Percentiles rank a stretch among this genome's conserved stretches.
These are phyloP conservation scores for Venturia effusa DNA, from an alignment of 2,329 filamentous ascomycete genomes.

Conservation along the genomic window DNA sequence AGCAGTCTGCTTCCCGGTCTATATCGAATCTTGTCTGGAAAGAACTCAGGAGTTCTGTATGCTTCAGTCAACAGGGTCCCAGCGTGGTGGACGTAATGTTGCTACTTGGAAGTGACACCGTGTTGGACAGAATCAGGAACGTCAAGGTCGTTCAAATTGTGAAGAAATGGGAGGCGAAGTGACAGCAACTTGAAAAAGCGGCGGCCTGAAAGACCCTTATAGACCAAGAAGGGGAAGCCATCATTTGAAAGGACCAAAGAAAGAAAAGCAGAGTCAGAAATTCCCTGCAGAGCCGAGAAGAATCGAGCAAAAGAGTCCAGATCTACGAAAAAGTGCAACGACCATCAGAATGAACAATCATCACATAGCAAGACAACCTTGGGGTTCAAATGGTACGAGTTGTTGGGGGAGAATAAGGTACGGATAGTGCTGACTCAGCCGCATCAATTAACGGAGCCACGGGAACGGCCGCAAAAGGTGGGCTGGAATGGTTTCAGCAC, in stretches of 20 bases:
- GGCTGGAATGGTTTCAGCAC: not conserved
- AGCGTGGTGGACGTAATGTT: conserved; percentile 10
- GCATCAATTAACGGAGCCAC: not conserved
- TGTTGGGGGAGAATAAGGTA: not conserved
- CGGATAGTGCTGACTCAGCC: not conserved
- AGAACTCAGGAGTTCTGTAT: not conserved
- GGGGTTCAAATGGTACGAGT: not conserved
- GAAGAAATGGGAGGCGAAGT: too few relatives aligned
- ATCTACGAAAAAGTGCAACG: not conserved
- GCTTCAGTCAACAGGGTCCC: conserved; percentile 4
- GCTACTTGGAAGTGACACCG: conserved; percentile 9
- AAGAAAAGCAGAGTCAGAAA: not conserved
- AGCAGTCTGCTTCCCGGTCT: not conserved
- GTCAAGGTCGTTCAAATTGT: not conserved
- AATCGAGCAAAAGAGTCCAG: not conserved
- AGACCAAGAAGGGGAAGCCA: not conserved
- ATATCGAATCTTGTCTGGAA: conserved; percentile 6
- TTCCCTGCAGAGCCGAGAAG: not conserved
- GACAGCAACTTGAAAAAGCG: not conserved
- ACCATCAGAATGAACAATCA: not conserved
- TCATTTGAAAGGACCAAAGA: not conserved
- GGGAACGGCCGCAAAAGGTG: not conserved
- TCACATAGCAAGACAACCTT: not conserved
- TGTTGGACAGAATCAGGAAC: conserved; percentile 7
- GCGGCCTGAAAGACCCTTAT: not conserved